phyloP scores from a whole-genome alignment of 2,329 filamentous ascomycete genomes.

The Aspergillus transmontanensis region DNA sequence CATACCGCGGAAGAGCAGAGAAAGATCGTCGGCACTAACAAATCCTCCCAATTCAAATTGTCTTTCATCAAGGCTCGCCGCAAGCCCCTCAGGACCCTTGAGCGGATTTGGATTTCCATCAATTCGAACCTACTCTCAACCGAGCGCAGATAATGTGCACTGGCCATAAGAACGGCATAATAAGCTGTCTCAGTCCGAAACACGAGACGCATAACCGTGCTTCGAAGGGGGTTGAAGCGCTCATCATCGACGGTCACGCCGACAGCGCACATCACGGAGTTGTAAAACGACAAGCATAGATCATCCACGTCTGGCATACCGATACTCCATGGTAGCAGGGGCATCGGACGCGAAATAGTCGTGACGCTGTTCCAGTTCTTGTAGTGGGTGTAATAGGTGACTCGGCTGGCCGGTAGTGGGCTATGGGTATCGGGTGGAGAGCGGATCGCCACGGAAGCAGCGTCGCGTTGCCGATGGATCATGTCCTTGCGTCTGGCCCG shows the following conservation, averaged over 20 bases:
- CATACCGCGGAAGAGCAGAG: slow-evolving; percentile 7
- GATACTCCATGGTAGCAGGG: not conserved
- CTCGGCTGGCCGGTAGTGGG: not conserved
- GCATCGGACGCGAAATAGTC: not conserved
- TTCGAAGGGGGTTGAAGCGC: slow-evolving; percentile 6
- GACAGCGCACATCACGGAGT: slow-evolving; percentile 10
- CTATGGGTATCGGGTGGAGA: not conserved
- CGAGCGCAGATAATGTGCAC: slow-evolving; percentile 9
- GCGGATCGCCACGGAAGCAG: not conserved
- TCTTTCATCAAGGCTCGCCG: slow-evolving; percentile 1
- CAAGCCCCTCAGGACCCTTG: slow-evolving; percentile 5
- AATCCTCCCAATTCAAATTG: slow-evolving; percentile 4
- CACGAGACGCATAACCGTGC: slow-evolving; percentile 10
- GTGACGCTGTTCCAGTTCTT: not conserved
- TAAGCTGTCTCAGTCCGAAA: slow-evolving; percentile 9
- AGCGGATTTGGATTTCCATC: not conserved
- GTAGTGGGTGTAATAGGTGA: not conserved
- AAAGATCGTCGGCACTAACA: slow-evolving; percentile 9
- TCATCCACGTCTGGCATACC: not conserved
- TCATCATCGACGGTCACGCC: slow-evolving; percentile 11
- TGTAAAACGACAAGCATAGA: slow-evolving; percentile 7
- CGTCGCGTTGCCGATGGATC: not conserved
- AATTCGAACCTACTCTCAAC: slow-evolving; percentile 1
- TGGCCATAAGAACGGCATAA: slow-evolving; percentile 11
- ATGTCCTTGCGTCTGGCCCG: not conserved